Evolutionary conservation across 2,329 filamentous ascomycete species (phyloP).

Genomic region (Nectriaceae sp.): DNA sequence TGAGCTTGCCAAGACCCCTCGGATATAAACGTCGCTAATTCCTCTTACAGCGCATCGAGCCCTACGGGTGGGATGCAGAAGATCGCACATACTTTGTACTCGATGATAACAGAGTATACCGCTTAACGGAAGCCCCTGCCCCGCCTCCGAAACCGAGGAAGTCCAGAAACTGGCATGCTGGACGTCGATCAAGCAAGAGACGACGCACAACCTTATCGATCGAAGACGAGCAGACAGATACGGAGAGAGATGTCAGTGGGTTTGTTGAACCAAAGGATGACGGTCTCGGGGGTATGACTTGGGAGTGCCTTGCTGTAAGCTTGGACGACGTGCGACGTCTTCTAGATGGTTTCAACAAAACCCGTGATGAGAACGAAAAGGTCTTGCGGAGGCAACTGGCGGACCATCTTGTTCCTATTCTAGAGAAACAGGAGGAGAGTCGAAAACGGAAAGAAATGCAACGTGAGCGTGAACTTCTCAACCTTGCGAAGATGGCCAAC

Average conservation of each 20-base stretch:
- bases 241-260: slow-evolving; percentile 33
- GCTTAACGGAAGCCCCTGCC: slow-evolving; percentile 72
- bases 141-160: slow-evolving; percentile 66
- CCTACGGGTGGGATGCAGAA: slow-evolving; percentile 84
- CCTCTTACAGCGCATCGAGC: slow-evolving; percentile 65
- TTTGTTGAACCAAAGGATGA: slow-evolving; percentile 50
- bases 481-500: slow-evolving; percentile 83
- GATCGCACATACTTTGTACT: slow-evolving; percentile 88
- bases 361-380: slow-evolving; percentile 84
- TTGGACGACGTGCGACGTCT: slow-evolving; percentile 76
- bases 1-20: slow-evolving; percentile 41
- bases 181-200: slow-evolving; percentile 70
- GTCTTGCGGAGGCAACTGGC: slow-evolving; percentile 70
- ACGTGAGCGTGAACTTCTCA: slow-evolving; percentile 77
- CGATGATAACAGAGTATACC: slow-evolving; percentile 92
- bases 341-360: slow-evolving; percentile 70
- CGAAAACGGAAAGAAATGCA: slow-evolving; percentile 69
- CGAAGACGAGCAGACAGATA: slow-evolving; percentile 35
- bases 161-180: slow-evolving; percentile 50
- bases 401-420: slow-evolving; percentile 78
- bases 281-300: slow-evolving; percentile 74
- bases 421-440: slow-evolving; percentile 76
- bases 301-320: slow-evolving; percentile 89
- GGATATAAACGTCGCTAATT: slow-evolving; percentile 17
- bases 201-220: slow-evolving; percentile 54